phyloP scores from a whole-genome alignment of 2,329 filamentous ascomycete species.

The Aspergillus jensenii region DNA sequence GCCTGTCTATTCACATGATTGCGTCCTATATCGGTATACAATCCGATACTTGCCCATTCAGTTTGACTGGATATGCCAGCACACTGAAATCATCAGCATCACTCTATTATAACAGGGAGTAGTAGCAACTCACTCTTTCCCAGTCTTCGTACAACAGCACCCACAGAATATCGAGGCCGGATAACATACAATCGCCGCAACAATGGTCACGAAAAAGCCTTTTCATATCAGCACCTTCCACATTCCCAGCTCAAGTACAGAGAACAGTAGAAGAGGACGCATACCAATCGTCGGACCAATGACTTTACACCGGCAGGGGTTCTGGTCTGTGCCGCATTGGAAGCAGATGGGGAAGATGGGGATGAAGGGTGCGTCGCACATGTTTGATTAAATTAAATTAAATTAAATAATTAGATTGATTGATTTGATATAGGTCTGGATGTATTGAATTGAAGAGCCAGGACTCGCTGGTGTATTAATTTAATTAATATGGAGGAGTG shows the following conservation, averaged over 20 bases:
- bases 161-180: conserved; percentile 57
- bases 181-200: conserved; percentile 56
- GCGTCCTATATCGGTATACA: conserved; percentile 41
- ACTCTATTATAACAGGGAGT: neutral
- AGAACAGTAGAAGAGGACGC: neutral
- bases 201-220: conserved; percentile 49
- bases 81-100: conserved; percentile 38
- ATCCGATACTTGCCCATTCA: conserved; percentile 51
- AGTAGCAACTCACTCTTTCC: conserved; percentile 49
- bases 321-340: conserved; percentile 58
- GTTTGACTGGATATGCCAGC: conserved; percentile 53
- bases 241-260: neutral
- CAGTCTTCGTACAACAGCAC: conserved; percentile 55
- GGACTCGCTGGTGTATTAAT: neutral
- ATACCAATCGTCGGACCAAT: conserved; percentile 55
- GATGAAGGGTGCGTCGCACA: conserved; percentile 43
- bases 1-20: neutral
- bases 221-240: neutral
- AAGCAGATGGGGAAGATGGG: conserved; percentile 55
- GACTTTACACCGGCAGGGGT: conserved; percentile 58
- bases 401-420: neutral
- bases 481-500: neutral
- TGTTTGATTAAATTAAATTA: conserved; percentile 10
- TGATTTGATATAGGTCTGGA: neutral
- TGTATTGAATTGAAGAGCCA: too few relatives aligned